Base-by-base conservation (phyloP, 768 basidiomycete species). In the Mycena alexandri region DNA sequence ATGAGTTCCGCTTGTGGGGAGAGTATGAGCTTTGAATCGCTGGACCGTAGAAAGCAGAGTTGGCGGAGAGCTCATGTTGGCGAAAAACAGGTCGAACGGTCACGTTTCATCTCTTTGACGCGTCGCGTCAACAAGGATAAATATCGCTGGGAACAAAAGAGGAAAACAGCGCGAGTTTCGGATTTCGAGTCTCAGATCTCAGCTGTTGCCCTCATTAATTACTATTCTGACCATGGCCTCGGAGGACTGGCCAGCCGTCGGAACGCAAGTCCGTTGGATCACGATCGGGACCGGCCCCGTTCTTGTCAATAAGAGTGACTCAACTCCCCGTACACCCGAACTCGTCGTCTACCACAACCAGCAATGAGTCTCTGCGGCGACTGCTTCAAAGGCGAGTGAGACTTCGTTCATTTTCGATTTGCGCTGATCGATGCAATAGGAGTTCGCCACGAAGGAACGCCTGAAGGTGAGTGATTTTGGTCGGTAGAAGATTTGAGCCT, bases 21-120 rank as follows among this genome's bases (percentile, higher is more conserved):
- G 75, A 4, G 72, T 72, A 55, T 81, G 78, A 52, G 81, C 76
- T 52, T 78, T 78, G 71, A 82, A 82, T 55, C 73, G 75, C 70
- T 86, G 83, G 41, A 86, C 71, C 2, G 81, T 80, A 4, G 85
- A 84, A 53, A 85, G 79, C 25, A 86, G 73, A 36, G 81, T 82
- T 61, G 76, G 72, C 38, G 74, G 76, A 47, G 56, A 63, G 25
- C 53, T 70, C 65, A 67, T 67, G 16, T 6, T 22, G 22, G 25
- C 21, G 44, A 50, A 38, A 34, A 22, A 29, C 29, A 29, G 29
- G 29, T 29, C 11, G 9, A 25, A 42, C 51, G 21, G n/a, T 54
- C 57, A 66, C 65, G 52, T 66, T 57, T 19, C 16, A 51, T n/a
- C 22, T n/a, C 9, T 11, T 43, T 14, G 55, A 36, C 65, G 54